Evolutionary conservation across 2,329 filamentous ascomycete species (phyloP).

Genomic region (Fusarium paranaense): DNA sequence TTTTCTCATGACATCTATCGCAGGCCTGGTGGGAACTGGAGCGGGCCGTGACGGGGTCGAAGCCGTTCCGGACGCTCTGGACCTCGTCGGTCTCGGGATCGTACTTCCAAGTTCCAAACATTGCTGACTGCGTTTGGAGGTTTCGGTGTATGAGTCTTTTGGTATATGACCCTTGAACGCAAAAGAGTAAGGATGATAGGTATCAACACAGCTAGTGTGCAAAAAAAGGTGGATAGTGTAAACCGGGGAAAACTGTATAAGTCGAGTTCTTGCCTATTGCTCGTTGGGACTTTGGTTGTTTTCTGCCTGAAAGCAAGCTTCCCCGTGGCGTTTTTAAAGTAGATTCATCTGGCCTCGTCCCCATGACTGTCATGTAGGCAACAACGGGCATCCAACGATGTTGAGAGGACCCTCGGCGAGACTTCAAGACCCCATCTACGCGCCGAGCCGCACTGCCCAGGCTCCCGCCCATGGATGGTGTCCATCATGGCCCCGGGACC

Average conservation of each 20-base stretch:
- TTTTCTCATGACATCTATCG: constrained; percentile 54
- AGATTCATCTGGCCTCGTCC: constrained; percentile 20
- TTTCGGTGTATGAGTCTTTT: constrained; percentile 9
- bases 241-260: constrained; percentile 5
- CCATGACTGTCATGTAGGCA: constrained; percentile 33
- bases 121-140: constrained; percentile 22
- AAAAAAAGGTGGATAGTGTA: background rate
- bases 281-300: constrained; percentile 6
- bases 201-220: constrained; percentile 10
- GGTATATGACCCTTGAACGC: constrained; percentile 7
- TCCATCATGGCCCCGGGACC: background rate
- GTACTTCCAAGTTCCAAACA: constrained; percentile 56
- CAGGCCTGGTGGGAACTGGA: constrained; percentile 55
- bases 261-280: background rate
- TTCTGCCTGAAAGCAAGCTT: constrained; percentile 34
- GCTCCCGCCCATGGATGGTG: constrained; percentile 41
- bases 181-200: background rate
- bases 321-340: constrained; percentile 34
- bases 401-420: constrained; percentile 1
- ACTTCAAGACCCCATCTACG: constrained; percentile 26
- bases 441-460: constrained; percentile 44
- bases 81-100: constrained; percentile 53
- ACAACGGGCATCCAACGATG: constrained; percentile 21
- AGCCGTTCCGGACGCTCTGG: constrained; percentile 51
- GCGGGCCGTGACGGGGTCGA: constrained; percentile 52